Base-by-base conservation (phyloP, 2,329 filamentous ascomycete species). In the Alternaria triticina region DNA sequence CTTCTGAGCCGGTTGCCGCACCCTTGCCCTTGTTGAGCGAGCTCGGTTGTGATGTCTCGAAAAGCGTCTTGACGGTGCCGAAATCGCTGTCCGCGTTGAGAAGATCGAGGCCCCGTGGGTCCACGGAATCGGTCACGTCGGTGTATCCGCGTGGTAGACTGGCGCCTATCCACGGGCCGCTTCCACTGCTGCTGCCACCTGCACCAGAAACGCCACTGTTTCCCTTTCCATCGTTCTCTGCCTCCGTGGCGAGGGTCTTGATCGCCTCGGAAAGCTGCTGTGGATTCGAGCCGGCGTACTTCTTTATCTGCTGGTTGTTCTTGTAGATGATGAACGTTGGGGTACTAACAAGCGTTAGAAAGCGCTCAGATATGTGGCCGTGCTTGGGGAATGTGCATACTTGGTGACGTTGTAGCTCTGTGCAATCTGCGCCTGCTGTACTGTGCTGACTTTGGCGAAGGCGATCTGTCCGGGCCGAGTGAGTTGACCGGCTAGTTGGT, bases 271-370 rank as follows among this genome's bases (percentile, higher is more conserved):
- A 88, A 15, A 98, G 88, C 74, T 90, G 89, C 60, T 85, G 82
- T 13, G 88, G 86, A 77, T 97, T 88, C 52, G 92, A 92, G 47
- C 94, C 94, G 76, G 88, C 86, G 64, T 96, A 87, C 73, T 88
- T 90, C 56, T 91, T 87, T 50, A 88, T 86, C 60, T 89, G 83
- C 67, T 88, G 85, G 70, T 89, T 90, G 75, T 91, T 86, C 72
- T 91, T 90, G 84, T 85, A 85, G 75, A 97, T 86, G 75, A 98
- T 87, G 80, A 98, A 97, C n/a, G 94, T 97, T 9, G 96, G 96
- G 77, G 95, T 94, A 68, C 86, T 87, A 20, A 23, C 5, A 7
- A 23, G 36, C 13, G 49, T 52, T 23, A 57, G 28, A 33, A 20
- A 44, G 59, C 9, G 44, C 74, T 64, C 49, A 72, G 68, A 17